Evolutionary conservation across 352 stramenopile species (phyloP), one percentile per base, ranked within the genome.

Genomic region (Phytophthora idaei): DNA sequence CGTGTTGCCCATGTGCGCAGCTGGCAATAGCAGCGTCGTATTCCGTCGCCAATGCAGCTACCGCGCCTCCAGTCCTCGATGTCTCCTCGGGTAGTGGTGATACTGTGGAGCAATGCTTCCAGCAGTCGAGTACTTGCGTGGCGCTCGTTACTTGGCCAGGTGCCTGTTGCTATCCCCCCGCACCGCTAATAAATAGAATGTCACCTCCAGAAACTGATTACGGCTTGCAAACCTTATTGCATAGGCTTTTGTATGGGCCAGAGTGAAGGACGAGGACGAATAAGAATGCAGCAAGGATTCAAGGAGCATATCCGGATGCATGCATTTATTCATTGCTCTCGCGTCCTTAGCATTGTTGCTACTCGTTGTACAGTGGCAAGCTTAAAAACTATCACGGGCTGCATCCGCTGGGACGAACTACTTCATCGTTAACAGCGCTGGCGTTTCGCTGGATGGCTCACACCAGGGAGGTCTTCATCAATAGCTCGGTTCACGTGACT

Each of bases 1-100:
- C 61, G 83, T 82, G 27, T 70, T 75, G 50, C 90, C 90, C 90
- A 97, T 97, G 49, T 66, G 64, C 34, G 11, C 21, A 17, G 50
- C 42, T 42, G 42, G 48, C 48, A 49, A 49, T 49, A 49, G 1
- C 21, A 49, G 46, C 41, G 36, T 49, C 32, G 14, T 37, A 49
- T 28, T 37, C 17, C 36, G 37, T 49, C 47, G 17, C 17, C 27
- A 34, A 28, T 64, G 34, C 27, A 57, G 25, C 37, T 44, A 52
- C 29, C 15, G 52, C 41, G n/a, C 31, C 28, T 60, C 37, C 36
- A 45, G 15, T 25, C 17, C 9, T 41, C 17, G 34, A 61, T 37
- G 29, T 28, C 25, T 34, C 57, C 37, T 28, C 44, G 25, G 34
- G 21, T 21, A 11, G 34, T 21, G 44, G 21, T 53, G 37, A 34